phyloP scores from a whole-genome alignment of 2,329 filamentous ascomycete genomes.

The Biscogniauxia marginata region DNA sequence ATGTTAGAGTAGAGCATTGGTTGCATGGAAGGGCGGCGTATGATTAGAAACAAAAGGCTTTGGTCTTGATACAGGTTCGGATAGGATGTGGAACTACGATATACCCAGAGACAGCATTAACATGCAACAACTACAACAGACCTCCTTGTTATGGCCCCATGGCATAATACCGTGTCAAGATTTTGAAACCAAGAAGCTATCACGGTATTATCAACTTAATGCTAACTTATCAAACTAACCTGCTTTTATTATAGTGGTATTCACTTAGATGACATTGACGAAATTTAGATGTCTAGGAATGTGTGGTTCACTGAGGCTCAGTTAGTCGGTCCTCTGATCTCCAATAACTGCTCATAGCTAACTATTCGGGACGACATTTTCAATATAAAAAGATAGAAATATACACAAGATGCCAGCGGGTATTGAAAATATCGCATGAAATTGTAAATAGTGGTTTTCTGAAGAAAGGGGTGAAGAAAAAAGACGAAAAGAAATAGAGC shows the following conservation, averaged over 20 bases:
- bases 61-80: constrained; percentile 2
- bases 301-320: neutral
- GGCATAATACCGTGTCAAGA: neutral
- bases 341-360: neutral
- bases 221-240: neutral
- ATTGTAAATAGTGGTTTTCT: too few relatives aligned
- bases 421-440: too few relatives aligned
- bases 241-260: neutral
- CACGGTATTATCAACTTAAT: neutral
- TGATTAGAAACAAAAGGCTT: constrained; percentile 2
- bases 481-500: too few relatives aligned
- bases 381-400: neutral
- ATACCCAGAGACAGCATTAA: constrained; percentile 9
- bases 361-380: neutral
- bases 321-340: too few relatives aligned
- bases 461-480: too few relatives aligned
- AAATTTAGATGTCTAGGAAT: neutral
- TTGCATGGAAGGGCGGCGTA: constrained; percentile 13
- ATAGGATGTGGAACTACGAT: constrained; percentile 2
- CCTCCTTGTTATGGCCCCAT: neutral
- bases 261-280: neutral
- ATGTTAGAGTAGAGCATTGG: neutral
- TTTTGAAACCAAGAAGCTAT: neutral
- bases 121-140: neutral
- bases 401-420: too few relatives aligned